phyloP scores from a whole-genome alignment of 176 grass and related monocot species.

The Rhynchospora pubera region DNA sequence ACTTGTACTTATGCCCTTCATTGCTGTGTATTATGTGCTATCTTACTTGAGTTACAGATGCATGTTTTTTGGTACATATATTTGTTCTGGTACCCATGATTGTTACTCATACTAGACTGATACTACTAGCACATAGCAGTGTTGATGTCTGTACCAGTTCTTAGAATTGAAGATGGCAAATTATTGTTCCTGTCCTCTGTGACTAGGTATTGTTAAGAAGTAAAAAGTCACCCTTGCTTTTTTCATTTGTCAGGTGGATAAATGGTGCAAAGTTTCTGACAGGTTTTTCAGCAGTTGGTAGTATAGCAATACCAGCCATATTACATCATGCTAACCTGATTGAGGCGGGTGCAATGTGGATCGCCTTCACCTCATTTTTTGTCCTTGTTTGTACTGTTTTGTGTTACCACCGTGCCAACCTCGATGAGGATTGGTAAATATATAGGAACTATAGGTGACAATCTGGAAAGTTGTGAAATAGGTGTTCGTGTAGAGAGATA shows the following conservation, averaged over 20 bases:
- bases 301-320: conserved; percentile 83
- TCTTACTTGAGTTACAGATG: background rate
- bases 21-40: background rate
- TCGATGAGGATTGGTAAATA: conserved; percentile 83
- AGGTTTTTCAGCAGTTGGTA: conserved; percentile 83
- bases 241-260: conserved; percentile 54
- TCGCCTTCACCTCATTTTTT: conserved; percentile 95
- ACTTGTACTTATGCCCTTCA: background rate
- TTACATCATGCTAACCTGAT: conserved; percentile 83
- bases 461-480: background rate
- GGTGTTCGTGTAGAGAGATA: background rate
- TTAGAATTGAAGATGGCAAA: background rate
- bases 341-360: conserved; percentile 86
- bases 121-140: background rate
- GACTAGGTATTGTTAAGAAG: background rate
- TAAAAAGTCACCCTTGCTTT: background rate
- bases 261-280: conserved; percentile 91
- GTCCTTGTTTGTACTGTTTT: conserved; percentile 84
- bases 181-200: background rate
- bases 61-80: background rate
- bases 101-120: background rate
- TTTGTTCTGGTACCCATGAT: too few relatives aligned
- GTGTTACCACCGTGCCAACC: conserved; percentile 75
- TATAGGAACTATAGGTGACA: background rate
- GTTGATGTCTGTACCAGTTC: background rate